Evolutionary conservation across 345 rosid genomes (phyloP).

Genomic region (Nephelium lappaceum): DNA sequence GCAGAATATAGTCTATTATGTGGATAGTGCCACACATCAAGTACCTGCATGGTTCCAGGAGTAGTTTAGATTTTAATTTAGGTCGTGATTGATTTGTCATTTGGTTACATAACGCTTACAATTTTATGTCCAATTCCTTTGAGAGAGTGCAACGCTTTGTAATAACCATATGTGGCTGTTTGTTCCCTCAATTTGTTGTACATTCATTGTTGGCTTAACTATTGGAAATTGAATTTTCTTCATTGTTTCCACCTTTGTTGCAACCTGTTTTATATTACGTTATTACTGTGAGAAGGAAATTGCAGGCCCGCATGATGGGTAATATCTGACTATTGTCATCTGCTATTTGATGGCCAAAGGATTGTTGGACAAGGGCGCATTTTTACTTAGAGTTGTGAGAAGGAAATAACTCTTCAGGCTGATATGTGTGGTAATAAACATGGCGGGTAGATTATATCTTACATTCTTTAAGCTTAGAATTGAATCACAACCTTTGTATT

Average conservation of each 20-base stretch:
- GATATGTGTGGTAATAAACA: background rate
- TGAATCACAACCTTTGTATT: background rate
- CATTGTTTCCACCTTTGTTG: background rate
- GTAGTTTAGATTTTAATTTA: constrained; percentile 4
- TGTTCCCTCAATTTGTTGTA: background rate
- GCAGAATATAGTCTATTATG: constrained; percentile 1
- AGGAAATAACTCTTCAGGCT: background rate
- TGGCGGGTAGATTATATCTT: background rate
- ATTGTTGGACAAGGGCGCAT: background rate
- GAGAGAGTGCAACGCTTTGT: background rate
- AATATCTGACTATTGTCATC: background rate
- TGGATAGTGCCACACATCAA: constrained; percentile 5
- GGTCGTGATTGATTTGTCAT: constrained; percentile 6
- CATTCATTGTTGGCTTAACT: background rate
- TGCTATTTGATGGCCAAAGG: background rate
- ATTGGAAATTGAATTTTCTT: background rate
- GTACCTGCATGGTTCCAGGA: constrained; percentile 8
- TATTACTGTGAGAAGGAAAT: too few species aligned
- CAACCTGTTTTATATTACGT: background rate
- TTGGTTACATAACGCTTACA: background rate
- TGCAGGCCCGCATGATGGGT: too few species aligned
- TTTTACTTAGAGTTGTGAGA: background rate
- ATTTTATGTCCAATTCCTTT: background rate
- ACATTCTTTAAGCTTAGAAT: background rate
- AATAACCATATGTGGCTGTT: background rate